phyloP scores from a whole-genome alignment of 2,329 filamentous ascomycete genomes.

The Colletotrichum lini region DNA sequence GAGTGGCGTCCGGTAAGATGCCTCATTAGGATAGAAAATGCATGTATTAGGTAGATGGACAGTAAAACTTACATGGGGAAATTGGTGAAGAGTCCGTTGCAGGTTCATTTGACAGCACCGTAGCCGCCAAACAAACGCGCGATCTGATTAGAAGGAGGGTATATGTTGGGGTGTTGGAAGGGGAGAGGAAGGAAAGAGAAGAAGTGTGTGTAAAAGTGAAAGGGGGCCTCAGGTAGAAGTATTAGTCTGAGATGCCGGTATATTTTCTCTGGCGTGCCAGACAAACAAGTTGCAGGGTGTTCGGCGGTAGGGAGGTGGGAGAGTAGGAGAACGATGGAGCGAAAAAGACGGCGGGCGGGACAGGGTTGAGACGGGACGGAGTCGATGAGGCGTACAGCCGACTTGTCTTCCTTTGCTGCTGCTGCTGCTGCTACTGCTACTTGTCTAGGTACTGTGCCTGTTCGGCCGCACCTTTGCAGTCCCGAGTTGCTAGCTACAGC shows the following conservation, averaged over 20 bases:
- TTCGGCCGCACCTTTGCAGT: constrained; percentile 2
- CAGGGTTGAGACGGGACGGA: constrained; percentile 36
- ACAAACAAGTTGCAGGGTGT: constrained; percentile 11
- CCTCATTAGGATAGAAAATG: background rate
- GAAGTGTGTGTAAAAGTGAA: background rate
- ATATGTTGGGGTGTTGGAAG: constrained; percentile 47
- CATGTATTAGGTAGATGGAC: too few relatives aligned
- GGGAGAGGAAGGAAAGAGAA: constrained; percentile 14
- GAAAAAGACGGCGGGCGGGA: constrained; percentile 7
- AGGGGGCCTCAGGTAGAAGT: constrained; percentile 40
- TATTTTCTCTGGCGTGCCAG: constrained; percentile 21
- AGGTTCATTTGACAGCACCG: constrained; percentile 98
- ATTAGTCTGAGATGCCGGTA: constrained; percentile 32
- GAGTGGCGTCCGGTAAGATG: background rate
- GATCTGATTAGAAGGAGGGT: constrained; percentile 44
- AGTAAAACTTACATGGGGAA: constrained; percentile 71
- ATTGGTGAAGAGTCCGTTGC: constrained; percentile 76
- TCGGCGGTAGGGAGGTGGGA: constrained; percentile 7
- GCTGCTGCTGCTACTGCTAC: too few relatives aligned
- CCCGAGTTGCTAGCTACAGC: background rate
- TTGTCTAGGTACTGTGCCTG: background rate
- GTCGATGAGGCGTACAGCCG: constrained; percentile 36
- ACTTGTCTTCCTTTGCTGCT: background rate
- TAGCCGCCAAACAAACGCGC: constrained; percentile 95
- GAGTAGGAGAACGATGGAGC: background rate